Evolutionary conservation across 768 basidiomycete species (phyloP).

Genomic region (Solioccasus polychromus): DNA sequence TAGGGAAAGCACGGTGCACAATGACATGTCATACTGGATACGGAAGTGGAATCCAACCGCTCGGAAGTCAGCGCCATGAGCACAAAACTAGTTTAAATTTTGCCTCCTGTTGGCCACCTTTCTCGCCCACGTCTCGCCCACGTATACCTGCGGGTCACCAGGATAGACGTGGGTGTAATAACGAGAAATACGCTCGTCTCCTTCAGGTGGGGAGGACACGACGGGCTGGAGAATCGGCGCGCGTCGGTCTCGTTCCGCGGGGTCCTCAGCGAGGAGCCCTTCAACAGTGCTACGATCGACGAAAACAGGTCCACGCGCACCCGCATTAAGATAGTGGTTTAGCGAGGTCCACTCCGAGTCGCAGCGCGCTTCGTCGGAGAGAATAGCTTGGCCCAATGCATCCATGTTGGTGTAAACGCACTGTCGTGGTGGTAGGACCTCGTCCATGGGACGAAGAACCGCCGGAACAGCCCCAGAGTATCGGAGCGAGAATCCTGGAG

Average conservation of each 20-base stretch:
- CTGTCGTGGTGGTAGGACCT: no score
- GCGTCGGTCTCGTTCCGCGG: slow-evolving; percentile 2
- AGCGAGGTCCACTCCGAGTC: neutral
- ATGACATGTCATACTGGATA: no score
- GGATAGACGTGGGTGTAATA: neutral
- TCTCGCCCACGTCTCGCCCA: slow-evolving; percentile 19
- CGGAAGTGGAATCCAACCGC: no score
- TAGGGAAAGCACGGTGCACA: no score
- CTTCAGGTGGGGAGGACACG: slow-evolving; percentile 6
- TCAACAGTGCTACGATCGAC: slow-evolving; percentile 3
- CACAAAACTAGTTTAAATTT: no score
- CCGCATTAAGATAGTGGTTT: slow-evolving; percentile 20
- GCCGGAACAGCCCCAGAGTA: slow-evolving; percentile 2
- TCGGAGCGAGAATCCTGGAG: neutral
- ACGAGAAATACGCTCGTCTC: slow-evolving; percentile 14
- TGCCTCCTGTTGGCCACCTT: slow-evolving; percentile 9
- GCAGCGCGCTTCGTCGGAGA: neutral
- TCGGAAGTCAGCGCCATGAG: no score
- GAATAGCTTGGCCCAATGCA: slow-evolving; percentile 2
- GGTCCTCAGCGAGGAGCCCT: slow-evolving; percentile 3
- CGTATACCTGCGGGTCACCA: slow-evolving; percentile 6
- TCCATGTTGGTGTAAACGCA: neutral
- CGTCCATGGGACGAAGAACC: slow-evolving; percentile 1
- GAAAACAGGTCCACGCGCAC: slow-evolving; percentile 17
- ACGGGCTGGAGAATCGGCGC: slow-evolving; percentile 9